Base-by-base conservation (phyloP, 768 basidiomycete species). In the Calocybe indica region DNA sequence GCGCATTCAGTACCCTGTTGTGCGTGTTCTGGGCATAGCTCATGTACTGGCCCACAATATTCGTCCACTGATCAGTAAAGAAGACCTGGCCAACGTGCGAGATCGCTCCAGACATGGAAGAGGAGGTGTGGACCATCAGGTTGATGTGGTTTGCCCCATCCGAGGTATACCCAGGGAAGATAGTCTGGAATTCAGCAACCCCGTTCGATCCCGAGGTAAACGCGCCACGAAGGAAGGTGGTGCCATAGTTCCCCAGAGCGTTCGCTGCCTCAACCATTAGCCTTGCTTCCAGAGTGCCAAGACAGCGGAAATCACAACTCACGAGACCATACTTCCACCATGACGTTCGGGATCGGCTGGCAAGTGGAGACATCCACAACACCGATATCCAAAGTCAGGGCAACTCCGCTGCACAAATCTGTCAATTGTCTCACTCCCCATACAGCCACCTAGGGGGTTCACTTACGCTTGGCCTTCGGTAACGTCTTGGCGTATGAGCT, bases 351-450 rank as follows among this genome's bases (percentile, higher is more conserved):
- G 40, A 68, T 50, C 2, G 70, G 68, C 46, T 67, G 45, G 56
- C 70, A 72, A 28, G 64, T 69, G 7, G 59, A 58, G 37, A 62
- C 62, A 47, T 70, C 66, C 31, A 70, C 60, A 39, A 70, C 54
- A 6, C 67, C 66, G 40, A 70, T 52, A 52, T 72, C 69, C 33
- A 33, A 13, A 15, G 35, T 43, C 11, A 43, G 11, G 13, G n/a
- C 35, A n/a, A 43, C 30, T 8, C 30, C 42, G 11, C 42, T 43
- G 31, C 40, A 5, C 42, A 31, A 32, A 33, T 41, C 22, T 41
- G 31, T 41, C n/a, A 41, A 22, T 22, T 22, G 22, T 22, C 22
- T 22, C 22, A 22, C 22, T 22, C 22, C 22, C 4, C 22, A 22
- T 22, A 22, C 22, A 22, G 22, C 22, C 22, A 22, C 22, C 22